phyloP scores from a whole-genome alignment of 2,329 filamentous ascomycete species.

The Lasiodiplodia sp. region DNA sequence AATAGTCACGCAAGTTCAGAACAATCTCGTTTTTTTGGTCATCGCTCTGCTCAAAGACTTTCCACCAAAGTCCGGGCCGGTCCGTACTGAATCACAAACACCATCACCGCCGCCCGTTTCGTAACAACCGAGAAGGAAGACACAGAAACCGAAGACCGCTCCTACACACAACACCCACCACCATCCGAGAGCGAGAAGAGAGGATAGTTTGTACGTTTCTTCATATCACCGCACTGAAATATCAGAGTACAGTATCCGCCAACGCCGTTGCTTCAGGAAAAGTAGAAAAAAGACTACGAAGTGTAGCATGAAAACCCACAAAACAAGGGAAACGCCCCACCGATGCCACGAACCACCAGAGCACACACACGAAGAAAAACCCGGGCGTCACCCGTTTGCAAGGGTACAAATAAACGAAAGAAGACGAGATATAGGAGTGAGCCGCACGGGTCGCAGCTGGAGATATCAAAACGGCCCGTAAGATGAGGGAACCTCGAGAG shows the following conservation, averaged over 20 bases:
- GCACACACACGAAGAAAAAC: neutral
- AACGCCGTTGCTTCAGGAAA: constrained; percentile 17
- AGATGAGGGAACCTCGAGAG: neutral
- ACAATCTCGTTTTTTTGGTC: constrained; percentile 1
- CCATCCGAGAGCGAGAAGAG: neutral
- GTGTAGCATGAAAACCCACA: neutral
- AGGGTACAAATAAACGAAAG: constrained; percentile 6
- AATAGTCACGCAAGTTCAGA: neutral
- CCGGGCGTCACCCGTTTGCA: neutral
- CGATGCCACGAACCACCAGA: constrained; percentile 9
- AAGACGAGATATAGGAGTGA: neutral
- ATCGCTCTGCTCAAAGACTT: neutral
- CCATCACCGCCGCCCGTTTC: neutral
- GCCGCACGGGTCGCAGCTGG: constrained; percentile 19
- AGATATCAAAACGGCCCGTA: constrained; percentile 24
- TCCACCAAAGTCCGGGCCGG: neutral
- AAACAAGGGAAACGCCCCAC: constrained; percentile 5
- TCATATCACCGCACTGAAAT: constrained; percentile 5
- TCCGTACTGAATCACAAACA: neutral
- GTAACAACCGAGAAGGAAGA: neutral
- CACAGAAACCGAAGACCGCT: neutral
- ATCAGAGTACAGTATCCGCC: neutral
- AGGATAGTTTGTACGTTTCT: constrained; percentile 1
- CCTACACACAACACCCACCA: neutral
- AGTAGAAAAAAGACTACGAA: neutral